A percentile compares a stretch with the other conserved stretches of the same genome.
phyloP scores from a whole-genome alignment of 202 grass and related monocot species.

The Setaria italica region DNA sequence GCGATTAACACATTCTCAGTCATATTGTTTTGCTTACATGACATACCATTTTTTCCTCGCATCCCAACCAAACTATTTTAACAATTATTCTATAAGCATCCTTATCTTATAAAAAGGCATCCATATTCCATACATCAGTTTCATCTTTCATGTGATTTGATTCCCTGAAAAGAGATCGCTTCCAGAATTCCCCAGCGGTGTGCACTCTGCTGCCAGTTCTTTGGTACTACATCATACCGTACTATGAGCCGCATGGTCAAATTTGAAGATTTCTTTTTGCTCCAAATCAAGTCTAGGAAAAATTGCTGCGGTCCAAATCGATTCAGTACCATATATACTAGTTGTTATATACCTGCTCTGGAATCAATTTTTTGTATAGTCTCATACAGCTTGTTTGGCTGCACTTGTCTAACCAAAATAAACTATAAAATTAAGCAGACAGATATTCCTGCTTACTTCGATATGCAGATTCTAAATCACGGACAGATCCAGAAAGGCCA shows the following conservation, averaged over 20 bases:
- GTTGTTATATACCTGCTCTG: background rate
- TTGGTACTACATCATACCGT: background rate
- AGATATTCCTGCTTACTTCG: background rate
- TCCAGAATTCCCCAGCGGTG: background rate
- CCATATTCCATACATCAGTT: background rate
- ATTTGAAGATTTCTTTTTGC: background rate
- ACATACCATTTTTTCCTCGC: too few relatives aligned
- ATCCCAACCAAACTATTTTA: background rate
- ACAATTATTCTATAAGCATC: background rate
- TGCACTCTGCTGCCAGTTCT: background rate
- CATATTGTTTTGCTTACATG: background rate
- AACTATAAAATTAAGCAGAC: background rate
- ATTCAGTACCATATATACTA: background rate
- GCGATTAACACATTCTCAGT: background rate
- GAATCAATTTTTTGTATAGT: background rate
- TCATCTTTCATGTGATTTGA: conserved; percentile 4
- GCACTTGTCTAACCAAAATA: background rate
- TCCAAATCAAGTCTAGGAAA: background rate
- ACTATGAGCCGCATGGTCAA: background rate
- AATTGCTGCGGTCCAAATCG: background rate
- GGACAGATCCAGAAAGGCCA: background rate
- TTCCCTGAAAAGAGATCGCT: background rate
- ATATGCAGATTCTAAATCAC: conserved; percentile 4
- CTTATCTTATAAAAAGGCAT: background rate
- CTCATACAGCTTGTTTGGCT: background rate